These are phyloP conservation scores for Galerina marginata DNA, from an alignment of 768 basidiomycete genomes.

Conservation along the genomic window DNA sequence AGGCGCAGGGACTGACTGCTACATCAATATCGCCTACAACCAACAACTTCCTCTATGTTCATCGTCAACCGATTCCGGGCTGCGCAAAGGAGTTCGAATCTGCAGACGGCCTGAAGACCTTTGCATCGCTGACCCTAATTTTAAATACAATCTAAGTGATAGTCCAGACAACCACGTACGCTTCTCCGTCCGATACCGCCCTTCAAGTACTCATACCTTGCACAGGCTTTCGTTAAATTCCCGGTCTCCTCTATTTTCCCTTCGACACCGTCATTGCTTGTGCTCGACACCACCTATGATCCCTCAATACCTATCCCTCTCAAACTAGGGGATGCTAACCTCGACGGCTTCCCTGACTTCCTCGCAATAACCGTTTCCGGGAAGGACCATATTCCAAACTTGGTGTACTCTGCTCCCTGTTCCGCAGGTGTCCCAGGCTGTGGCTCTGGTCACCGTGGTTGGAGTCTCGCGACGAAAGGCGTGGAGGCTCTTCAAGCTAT, in stretches of 20 bases:
- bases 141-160: slow-evolving; percentile 72
- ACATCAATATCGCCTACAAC: slow-evolving; percentile 93
- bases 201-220: background rate
- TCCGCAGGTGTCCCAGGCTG: slow-evolving; percentile 62
- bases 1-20: slow-evolving; percentile 79
- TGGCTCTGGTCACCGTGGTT: slow-evolving; percentile 67
- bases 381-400: slow-evolving; percentile 55
- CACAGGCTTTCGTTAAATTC: slow-evolving; percentile 69
- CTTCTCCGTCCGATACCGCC: background rate
- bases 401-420: slow-evolving; percentile 72
- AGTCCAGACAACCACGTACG: slow-evolving; percentile 57
- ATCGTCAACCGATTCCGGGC: slow-evolving; percentile 52
- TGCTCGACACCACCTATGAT: slow-evolving; percentile 66
- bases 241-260: slow-evolving; percentile 67
- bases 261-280: slow-evolving; percentile 61
- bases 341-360: slow-evolving; percentile 95
- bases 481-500: slow-evolving; percentile 66
- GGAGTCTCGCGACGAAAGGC: slow-evolving; percentile 58
- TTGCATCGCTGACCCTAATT: slow-evolving; percentile 80
- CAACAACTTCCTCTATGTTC: slow-evolving; percentile 85
- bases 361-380: slow-evolving; percentile 59
- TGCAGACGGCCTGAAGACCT: slow-evolving; percentile 84
- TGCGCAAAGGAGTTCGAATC: slow-evolving; percentile 53
- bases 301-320: slow-evolving; percentile 79
- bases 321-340: slow-evolving; percentile 86